Percentiles rank a stretch among this genome's conserved stretches.
phyloP scores from a whole-genome alignment of 2,329 filamentous ascomycete species.

The Zymoseptoria tritici region DNA sequence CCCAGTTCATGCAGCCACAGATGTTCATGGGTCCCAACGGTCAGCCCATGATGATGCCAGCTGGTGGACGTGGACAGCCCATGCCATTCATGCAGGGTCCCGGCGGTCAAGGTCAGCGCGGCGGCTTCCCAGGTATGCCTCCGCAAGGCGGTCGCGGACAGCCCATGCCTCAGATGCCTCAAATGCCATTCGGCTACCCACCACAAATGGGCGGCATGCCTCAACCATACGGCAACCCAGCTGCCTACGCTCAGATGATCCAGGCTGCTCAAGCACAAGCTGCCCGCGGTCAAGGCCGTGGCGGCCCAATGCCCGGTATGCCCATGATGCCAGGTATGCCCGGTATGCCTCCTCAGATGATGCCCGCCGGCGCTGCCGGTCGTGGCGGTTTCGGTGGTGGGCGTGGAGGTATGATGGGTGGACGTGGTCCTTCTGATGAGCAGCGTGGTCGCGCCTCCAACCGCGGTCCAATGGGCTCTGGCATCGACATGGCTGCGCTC shows the following conservation, averaged over 20 bases:
- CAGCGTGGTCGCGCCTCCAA: conserved; percentile 33
- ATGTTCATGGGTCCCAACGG: conserved; percentile 83
- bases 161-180: conserved; percentile 78
- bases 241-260: conserved; percentile 47
- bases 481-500: conserved; percentile 47
- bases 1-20: conserved; percentile 66
- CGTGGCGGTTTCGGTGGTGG: conserved; percentile 31
- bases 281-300: conserved; percentile 59
- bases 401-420: conserved; percentile 28
- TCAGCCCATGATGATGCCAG: conserved; percentile 57
- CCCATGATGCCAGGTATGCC: conserved; percentile 52
- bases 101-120: conserved; percentile 70
- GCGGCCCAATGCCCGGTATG: conserved; percentile 61
- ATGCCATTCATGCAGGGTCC: conserved; percentile 57
- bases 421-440: conserved; percentile 30
- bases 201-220: conserved; percentile 62
- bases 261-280: conserved; percentile 76
- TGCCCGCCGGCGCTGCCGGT: conserved; percentile 34
- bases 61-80: conserved; percentile 45
- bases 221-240: conserved; percentile 71
- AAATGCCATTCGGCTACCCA: conserved; percentile 75
- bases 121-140: conserved; percentile 75
- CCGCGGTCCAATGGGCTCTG: conserved; percentile 27
- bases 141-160: conserved; percentile 82
- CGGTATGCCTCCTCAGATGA: conserved; percentile 57